Base-by-base conservation (phyloP, 768 basidiomycete genomes). In the Leccinum aurantiacum region DNA sequence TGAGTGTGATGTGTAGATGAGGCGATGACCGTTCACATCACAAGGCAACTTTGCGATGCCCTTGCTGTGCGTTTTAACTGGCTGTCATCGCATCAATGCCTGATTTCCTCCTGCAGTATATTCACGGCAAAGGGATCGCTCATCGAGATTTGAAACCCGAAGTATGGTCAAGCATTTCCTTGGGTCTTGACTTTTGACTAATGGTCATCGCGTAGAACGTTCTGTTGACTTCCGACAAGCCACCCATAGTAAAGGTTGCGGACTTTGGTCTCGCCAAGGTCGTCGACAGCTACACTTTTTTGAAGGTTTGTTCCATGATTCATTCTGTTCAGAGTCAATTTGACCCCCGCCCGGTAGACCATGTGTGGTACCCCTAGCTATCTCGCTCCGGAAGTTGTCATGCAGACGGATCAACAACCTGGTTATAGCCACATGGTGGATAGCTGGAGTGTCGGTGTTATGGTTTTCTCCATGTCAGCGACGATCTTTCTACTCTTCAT, bases 321-420 rank as follows among this genome's bases (percentile, higher is more conserved):
- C 19, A 24, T 15, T 53, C 41, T 41, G 13, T 17, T 52, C 3
- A 15, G 38, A 51, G 49, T 37, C n/a, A 24, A 57, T 31, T 29
- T 65, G 19, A 61, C 57, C 13, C 25, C 22, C 37, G 33, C 35
- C 44, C 25, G 57, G 15, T 67, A 91, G 85, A 96, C 95, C 0
- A 93, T 95, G 90, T 98, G 96, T 66, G 96, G 96, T 4, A 99
- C 97, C 0, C 96, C 96, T 0, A 87, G 85, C 64, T 98, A 98
- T 71, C 86, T 97, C 6, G 95, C 94, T 1, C 93, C 93, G 1
- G 95, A 98, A 66, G 93, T 99, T 33, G 90, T 98, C 53, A 77
- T 76, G 62, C 87, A 89, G 62, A 53, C 68, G 4, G 77, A 81
- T 47, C 74, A 79, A 29, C 67, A 29, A 77, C 84, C 19, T 58